These are phyloP conservation scores for Magnolia kwangsiensis DNA, from an alignment of 164 flowering plant species.

Conservation along the genomic window DNA sequence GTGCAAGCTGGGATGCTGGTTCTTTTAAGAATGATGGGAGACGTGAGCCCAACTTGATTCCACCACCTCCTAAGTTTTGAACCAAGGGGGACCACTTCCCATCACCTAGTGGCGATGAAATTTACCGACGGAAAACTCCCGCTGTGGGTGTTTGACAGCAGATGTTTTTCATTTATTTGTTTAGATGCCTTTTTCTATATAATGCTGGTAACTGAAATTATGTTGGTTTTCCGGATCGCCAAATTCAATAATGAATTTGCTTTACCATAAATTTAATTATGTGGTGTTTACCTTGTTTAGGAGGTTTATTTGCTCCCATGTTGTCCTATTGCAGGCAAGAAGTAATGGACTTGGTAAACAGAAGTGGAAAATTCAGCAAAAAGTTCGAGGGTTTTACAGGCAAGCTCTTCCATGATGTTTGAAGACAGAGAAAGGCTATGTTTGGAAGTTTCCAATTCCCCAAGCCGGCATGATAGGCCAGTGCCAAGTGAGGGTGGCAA, in stretches of 20 bases:
- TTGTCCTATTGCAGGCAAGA: conserved; percentile 53
- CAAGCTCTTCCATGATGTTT: conserved; percentile 6
- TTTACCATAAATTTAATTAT: not conserved
- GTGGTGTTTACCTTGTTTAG: not conserved
- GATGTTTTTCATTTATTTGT: not conserved
- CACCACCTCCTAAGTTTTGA: not conserved
- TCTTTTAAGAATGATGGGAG: not conserved
- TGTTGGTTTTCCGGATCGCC: not conserved
- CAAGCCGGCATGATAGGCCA: not conserved
- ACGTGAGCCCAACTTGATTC: not conserved
- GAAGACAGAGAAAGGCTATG: not conserved
- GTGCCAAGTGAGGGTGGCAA: not conserved
- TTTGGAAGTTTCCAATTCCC: not conserved
- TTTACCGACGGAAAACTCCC: too few species aligned
- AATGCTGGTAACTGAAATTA: not conserved
- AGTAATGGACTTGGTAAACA: conserved; percentile 72
- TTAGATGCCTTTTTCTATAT: not conserved
- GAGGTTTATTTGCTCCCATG: conserved; percentile 2
- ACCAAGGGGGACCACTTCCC: not conserved
- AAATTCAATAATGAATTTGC: not conserved
- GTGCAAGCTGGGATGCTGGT: not conserved
- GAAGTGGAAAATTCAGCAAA: conserved; percentile 68
- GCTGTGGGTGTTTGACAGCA: too few species aligned
- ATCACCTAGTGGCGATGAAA: not conserved
- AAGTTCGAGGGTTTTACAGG: conserved; percentile 55